Evolutionary conservation across 192 early-diverging fungal genomes (phyloP).

Genomic region (Gamsiella multidivaricata): DNA sequence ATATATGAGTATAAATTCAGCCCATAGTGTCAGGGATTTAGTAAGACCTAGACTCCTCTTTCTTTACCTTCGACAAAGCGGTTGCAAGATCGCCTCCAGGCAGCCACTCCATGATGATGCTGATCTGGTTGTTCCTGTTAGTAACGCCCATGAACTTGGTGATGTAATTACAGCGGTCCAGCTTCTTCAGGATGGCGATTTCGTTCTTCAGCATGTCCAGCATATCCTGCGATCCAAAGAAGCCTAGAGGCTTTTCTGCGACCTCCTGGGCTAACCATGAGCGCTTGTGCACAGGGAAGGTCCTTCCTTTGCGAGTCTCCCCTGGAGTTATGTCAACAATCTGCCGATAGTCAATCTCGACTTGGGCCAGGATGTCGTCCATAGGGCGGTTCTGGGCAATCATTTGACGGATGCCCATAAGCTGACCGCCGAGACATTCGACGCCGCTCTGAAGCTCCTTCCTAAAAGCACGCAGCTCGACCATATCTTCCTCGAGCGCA

Average conservation of each 20-base stretch:
- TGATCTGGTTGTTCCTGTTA: constrained; percentile 47
- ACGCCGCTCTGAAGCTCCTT: constrained; percentile 49
- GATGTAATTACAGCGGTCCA: constrained; percentile 51
- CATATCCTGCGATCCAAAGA: constrained; percentile 52
- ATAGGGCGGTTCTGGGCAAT: constrained; percentile 46
- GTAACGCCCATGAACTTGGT: constrained; percentile 50
- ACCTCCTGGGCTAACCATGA: constrained; percentile 49
- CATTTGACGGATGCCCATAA: constrained; percentile 53
- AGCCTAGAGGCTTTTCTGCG: constrained; percentile 48
- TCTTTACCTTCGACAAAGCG: constrained; percentile 30
- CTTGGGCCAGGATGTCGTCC: constrained; percentile 44
- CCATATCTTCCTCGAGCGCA: constrained; percentile 51
- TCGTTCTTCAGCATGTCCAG: constrained; percentile 51
- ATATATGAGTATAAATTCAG: not conserved
- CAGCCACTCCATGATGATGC: constrained; percentile 54
- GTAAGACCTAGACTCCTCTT: too few relatives aligned
- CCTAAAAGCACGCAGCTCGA: constrained; percentile 29
- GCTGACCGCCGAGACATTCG: constrained; percentile 43
- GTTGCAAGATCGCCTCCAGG: constrained; percentile 47
- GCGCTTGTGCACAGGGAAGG: constrained; percentile 49
- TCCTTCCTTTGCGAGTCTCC: constrained; percentile 44
- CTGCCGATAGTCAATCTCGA: constrained; percentile 48
- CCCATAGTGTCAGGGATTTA: too few relatives aligned
- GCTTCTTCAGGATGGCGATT: constrained; percentile 51
- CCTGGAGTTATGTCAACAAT: constrained; percentile 22